phyloP scores from a whole-genome alignment of 371 early-diverging fungal species.

The Mucor ambiguus region DNA sequence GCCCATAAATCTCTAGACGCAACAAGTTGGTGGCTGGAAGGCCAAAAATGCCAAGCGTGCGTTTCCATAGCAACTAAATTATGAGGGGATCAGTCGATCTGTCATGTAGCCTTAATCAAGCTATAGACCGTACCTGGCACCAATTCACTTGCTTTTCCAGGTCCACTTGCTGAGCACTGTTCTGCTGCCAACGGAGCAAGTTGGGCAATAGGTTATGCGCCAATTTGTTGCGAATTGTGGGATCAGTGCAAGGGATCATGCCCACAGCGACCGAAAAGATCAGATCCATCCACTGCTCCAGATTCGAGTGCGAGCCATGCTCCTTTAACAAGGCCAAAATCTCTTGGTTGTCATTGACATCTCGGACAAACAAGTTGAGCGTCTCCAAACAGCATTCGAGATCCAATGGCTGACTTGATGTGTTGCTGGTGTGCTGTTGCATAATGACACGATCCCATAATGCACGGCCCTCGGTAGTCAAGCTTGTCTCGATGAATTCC shows the following conservation, averaged over 20 bases:
- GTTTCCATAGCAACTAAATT: conserved; percentile 51
- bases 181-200: conserved; percentile 42
- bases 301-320: neutral
- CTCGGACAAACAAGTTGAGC: conserved; percentile 31
- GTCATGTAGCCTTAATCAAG: neutral
- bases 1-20: conserved; percentile 45
- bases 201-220: conserved; percentile 42
- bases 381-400: conserved; percentile 45
- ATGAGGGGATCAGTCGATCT: neutral
- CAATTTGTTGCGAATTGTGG: conserved; percentile 35
- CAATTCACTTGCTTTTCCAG: conserved; percentile 29
- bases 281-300: conserved; percentile 38
- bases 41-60: conserved; percentile 44
- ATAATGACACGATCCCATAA: conserved; percentile 19
- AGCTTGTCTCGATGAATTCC: conserved; percentile 23
- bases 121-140: conserved; percentile 30
- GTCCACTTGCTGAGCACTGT: conserved; percentile 6
- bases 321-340: neutral
- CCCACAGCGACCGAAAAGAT: conserved; percentile 40
- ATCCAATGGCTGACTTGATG: conserved; percentile 15
- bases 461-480: conserved; percentile 3
- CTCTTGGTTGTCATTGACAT: conserved; percentile 28
- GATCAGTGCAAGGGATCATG: conserved; percentile 49
- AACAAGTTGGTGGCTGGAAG: conserved; percentile 52
- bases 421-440: neutral